These are phyloP conservation scores for Nelumbo lutea DNA, from an alignment of 164 flowering plant species.

Conservation along the genomic window DNA sequence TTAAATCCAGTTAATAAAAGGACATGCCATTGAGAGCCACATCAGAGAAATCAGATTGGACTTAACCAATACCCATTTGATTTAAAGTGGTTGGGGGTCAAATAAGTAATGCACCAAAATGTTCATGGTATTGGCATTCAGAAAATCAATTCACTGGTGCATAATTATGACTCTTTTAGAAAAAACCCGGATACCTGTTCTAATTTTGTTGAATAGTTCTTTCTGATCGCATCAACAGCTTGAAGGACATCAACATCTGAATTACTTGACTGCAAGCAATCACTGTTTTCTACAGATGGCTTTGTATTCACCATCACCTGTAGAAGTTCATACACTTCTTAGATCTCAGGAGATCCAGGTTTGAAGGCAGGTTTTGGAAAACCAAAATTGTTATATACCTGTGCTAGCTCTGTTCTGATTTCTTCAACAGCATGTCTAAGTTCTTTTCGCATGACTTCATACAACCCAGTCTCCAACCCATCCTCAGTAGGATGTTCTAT, in stretches of 20 bases:
- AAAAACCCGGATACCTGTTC: conserved; percentile 43
- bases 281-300: conserved; percentile 21
- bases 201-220: conserved; percentile 43
- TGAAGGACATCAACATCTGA: conserved; percentile 42
- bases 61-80: too few relatives aligned
- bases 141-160: too few relatives aligned
- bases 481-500: conserved; percentile 56
- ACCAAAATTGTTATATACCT: conserved; percentile 30
- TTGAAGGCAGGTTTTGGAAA: neutral
- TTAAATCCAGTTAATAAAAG: too few relatives aligned
- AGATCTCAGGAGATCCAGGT: conserved; percentile 4
- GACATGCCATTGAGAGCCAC: too few relatives aligned
- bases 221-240: conserved; percentile 40
- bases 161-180: too few relatives aligned
- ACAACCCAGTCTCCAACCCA: conserved; percentile 39
- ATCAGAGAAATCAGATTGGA: too few relatives aligned
- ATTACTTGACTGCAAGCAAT: conserved; percentile 24
- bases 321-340: conserved; percentile 7
- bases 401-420: conserved; percentile 63
- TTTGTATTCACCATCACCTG: conserved; percentile 49
- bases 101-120: too few relatives aligned
- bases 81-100: too few relatives aligned
- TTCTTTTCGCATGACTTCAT: conserved; percentile 73
- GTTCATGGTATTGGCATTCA: too few relatives aligned
- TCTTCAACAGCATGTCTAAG: conserved; percentile 78